Evolutionary conservation across 192 early-diverging fungal species (phyloP), one percentile per base, ranked within the genome.

Genomic region (Umbelopsis sp.): DNA sequence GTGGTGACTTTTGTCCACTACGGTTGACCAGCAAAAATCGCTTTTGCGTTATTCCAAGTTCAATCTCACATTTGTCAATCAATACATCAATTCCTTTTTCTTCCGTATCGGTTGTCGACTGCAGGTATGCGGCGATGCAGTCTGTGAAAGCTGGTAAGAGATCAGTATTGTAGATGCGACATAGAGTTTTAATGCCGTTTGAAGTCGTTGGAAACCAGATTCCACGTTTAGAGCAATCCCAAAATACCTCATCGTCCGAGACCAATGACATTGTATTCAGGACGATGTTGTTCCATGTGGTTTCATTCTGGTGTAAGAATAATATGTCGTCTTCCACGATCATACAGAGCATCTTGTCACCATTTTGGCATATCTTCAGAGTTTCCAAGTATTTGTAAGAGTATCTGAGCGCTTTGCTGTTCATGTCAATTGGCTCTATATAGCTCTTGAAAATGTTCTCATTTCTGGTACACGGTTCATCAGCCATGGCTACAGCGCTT

Each of bases 311-410:
- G 17, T 62, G 56, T 34, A 62, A 10, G 31, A 62, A 62, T 7
- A 62, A 20, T 7, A 62, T 17, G 34, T 62, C 56, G 8, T 62
- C 56, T 20, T 62, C 56, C 31, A 62, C 7, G 24, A 62, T 34
- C 56, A 62, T 62, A 34, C 56, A 62, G 31, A 62, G 56, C 56
- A 62, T 62, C 34, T 62, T 62, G 16, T 62, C n/a, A 31, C 56
- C 56, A 17, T 32, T 22, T 31, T 34, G 26, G 16, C 56, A 62
- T 16, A 62, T 62, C 56, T 62, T 62, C 56, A 62, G 17, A 2
- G 56, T 62, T 12, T 62, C 56, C 24, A 62, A 8, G 31, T 62
- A 62, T 17, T 62, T 62, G 56, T 62, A 62, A 14, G 56, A 20
- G 31, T 62, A 62, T 16, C n/a, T 20, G 24, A 62, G 17, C 8